Base-by-base conservation (phyloP, 192 early-diverging fungal species). In the Podila verticillata region DNA sequence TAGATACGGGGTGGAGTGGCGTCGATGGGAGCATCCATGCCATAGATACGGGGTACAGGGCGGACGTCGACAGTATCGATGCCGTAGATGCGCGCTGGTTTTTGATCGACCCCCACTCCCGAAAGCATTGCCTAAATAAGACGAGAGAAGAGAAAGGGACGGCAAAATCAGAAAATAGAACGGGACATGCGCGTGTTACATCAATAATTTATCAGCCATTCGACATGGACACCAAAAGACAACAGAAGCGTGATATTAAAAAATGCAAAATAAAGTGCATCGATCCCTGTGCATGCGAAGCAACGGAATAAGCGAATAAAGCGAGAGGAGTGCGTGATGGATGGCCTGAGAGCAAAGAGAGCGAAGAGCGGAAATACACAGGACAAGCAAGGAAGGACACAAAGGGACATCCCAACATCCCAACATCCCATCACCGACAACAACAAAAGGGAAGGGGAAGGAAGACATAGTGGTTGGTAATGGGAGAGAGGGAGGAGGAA, bases 71-170 rank as follows among this genome's bases (percentile, higher is more conserved):
- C 75, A 20, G 75, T 66, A 30, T 79, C 75, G 19, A 68, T 60
- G 48, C 75, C 75, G 34, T 79, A 79, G 22, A 79, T 60, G 34
- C 75, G 58, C 10, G 75, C 64, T 24, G 65, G 65, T 9, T 28
- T 57, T 28, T 34, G 30, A 62, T 29, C 32, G 4, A 17, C 61
- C 20, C 30, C 32, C 19, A 44, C 60, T 34, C 56, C 75, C 36
- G 64, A 66, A 12, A 79, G 69, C 49, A 79, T 34, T 19, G 75
- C 68, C 75, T 79, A 72, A 67, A 26, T 19, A 69, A 63, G 68
- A 71, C n/a, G n/a, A n/a, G n/a, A n/a, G n/a, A n/a, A n/a, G n/a
- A n/a, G n/a, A 72, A 32, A 24, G 10, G 28, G 57, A 35, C n/a
- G 57, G 20, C 34, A 68, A 66, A 19, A 34, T 30, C 17, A 47